phyloP scores from a whole-genome alignment of 208 protist genomes.

The Trypanosoma theileri region DNA sequence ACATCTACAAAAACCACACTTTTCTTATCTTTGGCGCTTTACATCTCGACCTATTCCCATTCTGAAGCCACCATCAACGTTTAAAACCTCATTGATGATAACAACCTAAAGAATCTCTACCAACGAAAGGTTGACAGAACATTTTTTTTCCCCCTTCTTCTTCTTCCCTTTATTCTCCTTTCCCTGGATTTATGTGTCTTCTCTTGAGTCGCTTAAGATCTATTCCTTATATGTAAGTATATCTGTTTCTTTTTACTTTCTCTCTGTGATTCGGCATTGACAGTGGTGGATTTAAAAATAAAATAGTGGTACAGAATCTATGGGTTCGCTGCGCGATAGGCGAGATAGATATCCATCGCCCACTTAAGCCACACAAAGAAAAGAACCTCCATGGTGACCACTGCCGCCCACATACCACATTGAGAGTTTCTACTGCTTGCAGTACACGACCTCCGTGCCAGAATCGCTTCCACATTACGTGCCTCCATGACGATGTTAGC shows the following conservation, averaged over 20 bases:
- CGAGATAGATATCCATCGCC: slow-evolving; percentile 53
- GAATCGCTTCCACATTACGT: slow-evolving; percentile 49
- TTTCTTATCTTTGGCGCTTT: no score
- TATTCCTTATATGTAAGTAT: no score
- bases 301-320: slow-evolving; percentile 4
- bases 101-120: no score
- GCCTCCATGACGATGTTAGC: slow-evolving; percentile 35
- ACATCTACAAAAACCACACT: no score
- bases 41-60: no score
- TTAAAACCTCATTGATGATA: no score
- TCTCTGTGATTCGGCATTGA: background rate
- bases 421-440: slow-evolving; percentile 2
- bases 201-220: no score
- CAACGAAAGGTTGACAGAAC: no score
- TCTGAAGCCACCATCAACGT: no score
- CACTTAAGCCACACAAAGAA: slow-evolving; percentile 64
- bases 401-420: slow-evolving; percentile 53
- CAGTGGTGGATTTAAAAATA: background rate
- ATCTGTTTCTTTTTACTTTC: no score
- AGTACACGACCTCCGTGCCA: slow-evolving; percentile 32
- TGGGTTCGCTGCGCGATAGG: slow-evolving; percentile 21
- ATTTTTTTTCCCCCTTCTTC: background rate
- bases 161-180: slow-evolving; percentile 19
- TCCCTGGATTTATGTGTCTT: no score
- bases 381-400: slow-evolving; percentile 61